phyloP scores from a whole-genome alignment of 2,329 filamentous ascomycete genomes.

The Nothomitra cinnamomea region DNA sequence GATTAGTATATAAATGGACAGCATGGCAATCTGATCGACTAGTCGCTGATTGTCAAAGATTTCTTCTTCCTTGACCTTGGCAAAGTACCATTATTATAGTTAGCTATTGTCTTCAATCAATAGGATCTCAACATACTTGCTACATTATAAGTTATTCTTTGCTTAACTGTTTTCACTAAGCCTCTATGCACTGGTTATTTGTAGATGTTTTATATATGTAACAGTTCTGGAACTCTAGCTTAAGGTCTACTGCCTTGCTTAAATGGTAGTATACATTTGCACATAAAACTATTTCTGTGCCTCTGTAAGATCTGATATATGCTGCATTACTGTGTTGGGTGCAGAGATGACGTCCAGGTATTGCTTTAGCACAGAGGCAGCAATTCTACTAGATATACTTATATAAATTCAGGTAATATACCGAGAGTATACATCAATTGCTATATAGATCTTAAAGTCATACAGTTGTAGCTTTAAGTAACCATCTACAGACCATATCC shows the following conservation, averaged over 20 bases:
- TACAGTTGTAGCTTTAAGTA: too few species aligned
- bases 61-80: background rate
- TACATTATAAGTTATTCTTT: too few species aligned
- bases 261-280: background rate
- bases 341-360: conserved; percentile 10
- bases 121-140: too few species aligned
- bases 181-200: too few species aligned
- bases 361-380: too few species aligned
- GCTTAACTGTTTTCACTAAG: too few species aligned
- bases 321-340: background rate
- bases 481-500: conserved; percentile 12
- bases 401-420: conserved; percentile 13
- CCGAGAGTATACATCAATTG: conserved; percentile 12
- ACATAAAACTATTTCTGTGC: conserved; percentile 4
- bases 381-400: too few species aligned
- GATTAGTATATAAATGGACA: conserved; percentile 3
- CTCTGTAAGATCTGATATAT: conserved; percentile 1
- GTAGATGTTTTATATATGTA: too few species aligned
- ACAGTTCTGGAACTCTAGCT: too few species aligned
- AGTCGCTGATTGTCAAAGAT: background rate
- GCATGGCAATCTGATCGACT: background rate
- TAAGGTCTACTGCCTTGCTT: too few species aligned
- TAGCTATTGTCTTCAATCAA: too few species aligned
- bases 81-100: too few species aligned
- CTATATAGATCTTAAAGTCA: conserved; percentile 15